These are phyloP conservation scores for Candida quercuum DNA, from an alignment of 805 yeast species.

Conservation along the genomic window DNA sequence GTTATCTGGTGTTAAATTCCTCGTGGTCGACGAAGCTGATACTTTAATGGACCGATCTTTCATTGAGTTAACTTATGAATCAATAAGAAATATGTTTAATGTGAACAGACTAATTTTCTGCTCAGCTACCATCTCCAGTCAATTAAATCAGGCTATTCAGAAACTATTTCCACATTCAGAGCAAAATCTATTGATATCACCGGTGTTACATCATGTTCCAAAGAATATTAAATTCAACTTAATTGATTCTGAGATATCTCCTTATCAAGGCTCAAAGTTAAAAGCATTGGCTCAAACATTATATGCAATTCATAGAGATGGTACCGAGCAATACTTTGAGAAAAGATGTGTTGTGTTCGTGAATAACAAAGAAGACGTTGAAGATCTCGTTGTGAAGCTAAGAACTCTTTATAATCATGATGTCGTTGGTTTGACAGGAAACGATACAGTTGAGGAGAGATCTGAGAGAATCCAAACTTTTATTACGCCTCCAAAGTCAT, in stretches of 20 bases:
- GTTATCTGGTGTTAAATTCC: slow-evolving; percentile 44
- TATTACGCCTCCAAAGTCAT: slow-evolving; percentile 48
- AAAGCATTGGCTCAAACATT: slow-evolving; percentile 86
- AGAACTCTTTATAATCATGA: slow-evolving; percentile 46
- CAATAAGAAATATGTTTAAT: slow-evolving; percentile 45
- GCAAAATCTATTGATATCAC: slow-evolving; percentile 57
- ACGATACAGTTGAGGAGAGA: slow-evolving; percentile 58
- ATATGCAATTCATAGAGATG: slow-evolving; percentile 80
- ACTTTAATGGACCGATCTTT: slow-evolving; percentile 82
- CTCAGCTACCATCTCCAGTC: slow-evolving; percentile 86
- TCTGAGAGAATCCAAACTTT: slow-evolving; percentile 52
- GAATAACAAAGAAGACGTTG: slow-evolving; percentile 63
- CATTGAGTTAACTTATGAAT: slow-evolving; percentile 55
- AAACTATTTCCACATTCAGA: slow-evolving; percentile 59
- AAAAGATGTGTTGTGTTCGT: slow-evolving; percentile 85
- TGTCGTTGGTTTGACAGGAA: slow-evolving; percentile 63
- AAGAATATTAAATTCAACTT: slow-evolving; percentile 64
- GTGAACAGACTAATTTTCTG: slow-evolving; percentile 67
- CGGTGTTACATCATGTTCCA: slow-evolving; percentile 82
- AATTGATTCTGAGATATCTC: slow-evolving; percentile 70
- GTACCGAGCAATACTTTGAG: slow-evolving; percentile 68
- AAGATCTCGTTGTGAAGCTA: slow-evolving; percentile 51
- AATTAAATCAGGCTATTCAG: slow-evolving; percentile 58
- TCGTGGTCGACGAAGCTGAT: slow-evolving; percentile 92
- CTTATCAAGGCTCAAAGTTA: slow-evolving; percentile 78